Conservation (phyloP, 169 alveolate species). For the Blepharisma undulans region DNA sequence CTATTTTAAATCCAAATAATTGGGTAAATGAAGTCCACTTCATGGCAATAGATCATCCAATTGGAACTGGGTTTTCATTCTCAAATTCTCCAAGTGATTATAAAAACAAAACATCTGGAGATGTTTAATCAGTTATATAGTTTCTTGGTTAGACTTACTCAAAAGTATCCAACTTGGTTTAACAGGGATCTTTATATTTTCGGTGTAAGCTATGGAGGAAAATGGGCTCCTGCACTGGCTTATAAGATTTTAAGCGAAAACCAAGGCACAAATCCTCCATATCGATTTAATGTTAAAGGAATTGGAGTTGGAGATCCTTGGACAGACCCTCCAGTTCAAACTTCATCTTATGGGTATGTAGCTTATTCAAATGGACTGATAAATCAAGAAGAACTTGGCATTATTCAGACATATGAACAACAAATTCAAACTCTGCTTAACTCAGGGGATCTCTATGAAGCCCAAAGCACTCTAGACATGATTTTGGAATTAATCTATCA, state of each 20-base stretch:
- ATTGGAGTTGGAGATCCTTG: conserved; percentile 40
- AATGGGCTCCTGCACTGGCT: not conserved
- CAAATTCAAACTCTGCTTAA: not conserved
- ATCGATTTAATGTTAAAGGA: conserved; percentile 9
- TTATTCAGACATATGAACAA: not conserved
- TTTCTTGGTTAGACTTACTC: not conserved
- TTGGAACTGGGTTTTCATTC: conserved; percentile 44
- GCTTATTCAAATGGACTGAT: not conserved
- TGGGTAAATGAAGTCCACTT: conserved; percentile 44
- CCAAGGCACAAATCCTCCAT: not conserved
- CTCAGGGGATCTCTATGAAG: not conserved
- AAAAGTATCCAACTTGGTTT: conserved; percentile 34
- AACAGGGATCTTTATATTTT: conserved; percentile 26
- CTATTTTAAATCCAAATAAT: not conserved
- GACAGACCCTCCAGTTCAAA: conserved; percentile 1
- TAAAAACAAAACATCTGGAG: conserved; percentile 17
- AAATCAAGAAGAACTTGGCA: not conserved
- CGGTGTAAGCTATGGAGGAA: conserved; percentile 36
- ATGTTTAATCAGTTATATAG: not conserved
- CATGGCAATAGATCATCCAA: conserved; percentile 35
- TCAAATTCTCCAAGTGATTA: conserved; percentile 1
- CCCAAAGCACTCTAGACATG: not conserved
- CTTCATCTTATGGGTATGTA: not conserved
- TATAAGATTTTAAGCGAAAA: not conserved
- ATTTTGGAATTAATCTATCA: not conserved